Percentiles rank a stretch among this genome's conserved stretches.
These are phyloP conservation scores for Ocimum tenuiflorum DNA, from an alignment of 257 asterid genomes.

Conservation along the genomic window DNA sequence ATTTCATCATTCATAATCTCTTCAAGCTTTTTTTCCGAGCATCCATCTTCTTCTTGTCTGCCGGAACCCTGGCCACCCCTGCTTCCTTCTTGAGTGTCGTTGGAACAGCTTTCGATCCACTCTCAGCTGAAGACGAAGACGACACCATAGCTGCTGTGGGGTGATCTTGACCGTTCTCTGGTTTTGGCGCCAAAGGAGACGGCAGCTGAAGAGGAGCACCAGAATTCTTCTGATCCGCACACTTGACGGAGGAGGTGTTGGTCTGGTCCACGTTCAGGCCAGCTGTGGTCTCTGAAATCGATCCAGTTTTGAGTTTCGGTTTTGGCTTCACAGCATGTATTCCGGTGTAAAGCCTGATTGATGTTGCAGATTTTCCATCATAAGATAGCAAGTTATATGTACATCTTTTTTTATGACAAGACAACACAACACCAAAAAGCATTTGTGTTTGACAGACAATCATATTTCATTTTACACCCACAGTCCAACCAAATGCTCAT, in stretches of 20 bases:
- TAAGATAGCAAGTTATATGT: background rate
- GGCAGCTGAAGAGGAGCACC: slow-evolving; percentile 41
- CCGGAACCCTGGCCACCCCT: slow-evolving; percentile 44
- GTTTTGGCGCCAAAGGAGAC: slow-evolving; percentile 59
- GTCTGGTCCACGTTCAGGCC: slow-evolving; percentile 57
- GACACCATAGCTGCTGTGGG: slow-evolving; percentile 28
- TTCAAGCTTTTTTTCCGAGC: slow-evolving; percentile 89
- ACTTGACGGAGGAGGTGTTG: slow-evolving; percentile 43
- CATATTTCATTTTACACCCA: too few relatives aligned
- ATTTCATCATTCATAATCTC: slow-evolving; percentile 43
- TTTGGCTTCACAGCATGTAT: slow-evolving; percentile 77
- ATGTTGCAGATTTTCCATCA: background rate
- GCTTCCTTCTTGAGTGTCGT: slow-evolving; percentile 55
- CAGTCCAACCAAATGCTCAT: too few relatives aligned
- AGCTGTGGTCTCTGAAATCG: slow-evolving; percentile 56
- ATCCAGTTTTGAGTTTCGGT: slow-evolving; percentile 65
- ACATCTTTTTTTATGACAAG: too few relatives aligned
- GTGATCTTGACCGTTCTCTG: slow-evolving; percentile 47
- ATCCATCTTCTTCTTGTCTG: slow-evolving; percentile 83
- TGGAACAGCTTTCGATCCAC: slow-evolving; percentile 44
- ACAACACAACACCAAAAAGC: too few relatives aligned
- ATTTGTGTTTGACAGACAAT: background rate
- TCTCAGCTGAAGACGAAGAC: slow-evolving; percentile 36
- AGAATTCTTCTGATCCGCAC: slow-evolving; percentile 50
- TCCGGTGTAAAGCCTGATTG: slow-evolving; percentile 76